These are phyloP conservation scores for Punctularia strigosozonata DNA, from an alignment of 768 basidiomycete genomes.

Conservation along the genomic window DNA sequence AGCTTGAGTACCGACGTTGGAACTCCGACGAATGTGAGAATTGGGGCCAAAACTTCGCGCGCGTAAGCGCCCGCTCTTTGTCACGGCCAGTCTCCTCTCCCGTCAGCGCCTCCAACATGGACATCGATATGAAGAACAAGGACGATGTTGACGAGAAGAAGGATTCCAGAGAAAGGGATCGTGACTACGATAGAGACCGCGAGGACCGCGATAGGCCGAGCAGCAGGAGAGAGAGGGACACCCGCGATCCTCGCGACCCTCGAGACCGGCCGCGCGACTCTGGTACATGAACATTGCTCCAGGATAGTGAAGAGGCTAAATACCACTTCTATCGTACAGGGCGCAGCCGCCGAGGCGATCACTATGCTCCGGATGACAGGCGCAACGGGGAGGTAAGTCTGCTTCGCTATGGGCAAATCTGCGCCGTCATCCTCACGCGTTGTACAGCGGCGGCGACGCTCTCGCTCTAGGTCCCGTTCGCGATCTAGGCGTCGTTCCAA, in stretches of 20 bases:
- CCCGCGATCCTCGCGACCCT: slow-evolving; percentile 12
- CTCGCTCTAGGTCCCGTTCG: slow-evolving; percentile 53
- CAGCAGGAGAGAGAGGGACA: slow-evolving; percentile 30
- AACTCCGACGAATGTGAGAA: too few species aligned
- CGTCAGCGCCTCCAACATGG: slow-evolving; percentile 38
- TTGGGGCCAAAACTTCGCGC: too few species aligned
- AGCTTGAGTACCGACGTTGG: too few species aligned
- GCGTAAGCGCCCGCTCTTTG: too few species aligned
- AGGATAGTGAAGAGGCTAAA: neutral
- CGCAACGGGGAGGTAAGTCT: slow-evolving; percentile 58
- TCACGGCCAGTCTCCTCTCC: too few species aligned
- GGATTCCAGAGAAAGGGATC: slow-evolving; percentile 29
- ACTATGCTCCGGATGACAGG: slow-evolving; percentile 78
- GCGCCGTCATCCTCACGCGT: slow-evolving; percentile 5
- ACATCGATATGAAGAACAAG: slow-evolving; percentile 74
- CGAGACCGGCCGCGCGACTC: slow-evolving; percentile 29
- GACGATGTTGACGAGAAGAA: slow-evolving; percentile 61
- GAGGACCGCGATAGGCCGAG: slow-evolving; percentile 36
- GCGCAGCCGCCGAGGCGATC: slow-evolving; percentile 47
- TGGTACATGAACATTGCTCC: too few species aligned
- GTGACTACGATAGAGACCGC: slow-evolving; percentile 28
- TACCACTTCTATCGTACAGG: slow-evolving; percentile 21
- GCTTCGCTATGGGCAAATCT: slow-evolving; percentile 1
- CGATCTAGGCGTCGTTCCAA: slow-evolving; percentile 61
- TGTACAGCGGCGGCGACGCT: slow-evolving; percentile 54